Percentiles rank a stretch among this genome's conserved stretches.
These are phyloP conservation scores for Tylopilus subfusipes DNA, from an alignment of 768 basidiomycete genomes.

Conservation along the genomic window DNA sequence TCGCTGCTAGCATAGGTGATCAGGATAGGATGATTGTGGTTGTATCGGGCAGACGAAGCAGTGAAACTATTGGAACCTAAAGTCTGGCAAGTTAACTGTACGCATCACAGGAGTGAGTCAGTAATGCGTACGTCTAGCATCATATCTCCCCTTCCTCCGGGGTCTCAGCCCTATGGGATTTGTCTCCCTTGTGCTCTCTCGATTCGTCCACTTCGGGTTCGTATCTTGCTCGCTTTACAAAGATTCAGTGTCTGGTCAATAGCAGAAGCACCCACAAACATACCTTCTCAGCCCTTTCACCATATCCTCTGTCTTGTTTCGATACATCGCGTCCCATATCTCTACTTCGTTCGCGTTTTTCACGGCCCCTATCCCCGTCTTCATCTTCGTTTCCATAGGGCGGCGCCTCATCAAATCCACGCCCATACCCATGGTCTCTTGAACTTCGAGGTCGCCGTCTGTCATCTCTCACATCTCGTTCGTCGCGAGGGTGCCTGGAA, in stretches of 20 bases:
- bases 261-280: constrained; percentile 7
- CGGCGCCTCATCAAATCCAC: constrained; percentile 50
- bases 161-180: constrained; percentile 58
- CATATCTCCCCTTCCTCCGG: constrained; percentile 85
- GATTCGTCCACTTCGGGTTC: constrained; percentile 45
- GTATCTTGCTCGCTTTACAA: constrained; percentile 49
- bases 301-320: constrained; percentile 41
- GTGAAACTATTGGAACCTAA: neutral
- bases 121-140: constrained; percentile 9
- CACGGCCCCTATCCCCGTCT: constrained; percentile 24
- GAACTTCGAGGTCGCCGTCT: constrained; percentile 40
- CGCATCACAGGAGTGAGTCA: neutral
- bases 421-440: constrained; percentile 37
- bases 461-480: constrained; percentile 53
- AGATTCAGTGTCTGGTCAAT: constrained; percentile 7
- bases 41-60: too few species aligned
- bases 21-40: constrained; percentile 2
- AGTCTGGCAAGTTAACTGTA: constrained; percentile 1
- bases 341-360: constrained; percentile 50
- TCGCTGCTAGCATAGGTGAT: neutral
- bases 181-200: constrained; percentile 40
- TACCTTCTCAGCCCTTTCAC: constrained; percentile 69
- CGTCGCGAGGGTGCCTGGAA: constrained; percentile 51
- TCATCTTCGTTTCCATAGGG: constrained; percentile 41
- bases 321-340: constrained; percentile 32